A percentile compares a stretch with the other conserved stretches of the same genome.
phyloP scores from a whole-genome alignment of 805 yeast species.

The Schwanniomyces sp. region DNA sequence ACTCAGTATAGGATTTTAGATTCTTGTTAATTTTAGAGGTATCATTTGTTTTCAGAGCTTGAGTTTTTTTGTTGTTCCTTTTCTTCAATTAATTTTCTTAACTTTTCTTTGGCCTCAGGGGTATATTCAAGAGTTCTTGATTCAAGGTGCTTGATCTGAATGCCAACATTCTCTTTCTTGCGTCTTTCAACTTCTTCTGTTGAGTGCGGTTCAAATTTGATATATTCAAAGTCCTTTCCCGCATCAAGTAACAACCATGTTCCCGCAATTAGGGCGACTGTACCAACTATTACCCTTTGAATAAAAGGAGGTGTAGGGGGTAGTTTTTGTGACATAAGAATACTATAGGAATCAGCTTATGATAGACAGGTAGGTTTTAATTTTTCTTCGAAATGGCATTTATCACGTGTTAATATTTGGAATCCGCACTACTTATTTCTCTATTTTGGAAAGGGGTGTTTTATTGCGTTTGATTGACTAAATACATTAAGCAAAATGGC shows the following conservation, averaged over 20 bases:
- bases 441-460: background rate
- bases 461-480: background rate
- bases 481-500: slow-evolving; percentile 38
- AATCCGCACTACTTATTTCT: background rate
- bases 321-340: slow-evolving; percentile 4
- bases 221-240: slow-evolving; percentile 39
- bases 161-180: slow-evolving; percentile 29
- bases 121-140: slow-evolving; percentile 40
- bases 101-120: slow-evolving; percentile 41
- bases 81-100: slow-evolving; percentile 22
- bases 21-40: background rate
- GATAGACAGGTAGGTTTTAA: no score
- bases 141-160: slow-evolving; percentile 30
- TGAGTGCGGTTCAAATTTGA: slow-evolving; percentile 38
- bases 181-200: slow-evolving; percentile 40
- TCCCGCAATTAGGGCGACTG: slow-evolving; percentile 35
- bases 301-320: slow-evolving; percentile 34
- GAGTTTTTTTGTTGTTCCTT: slow-evolving; percentile 5
- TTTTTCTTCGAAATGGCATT: no score
- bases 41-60: background rate
- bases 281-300: slow-evolving; percentile 35
- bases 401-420: background rate
- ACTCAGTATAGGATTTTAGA: no score
- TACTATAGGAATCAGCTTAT: no score
- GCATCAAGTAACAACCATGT: slow-evolving; percentile 29